A percentile compares a stretch with the other conserved stretches of the same genome.
These are phyloP conservation scores for Solanum hybrid DNA, from an alignment of 305 asterid genomes.

Conservation along the genomic window DNA sequence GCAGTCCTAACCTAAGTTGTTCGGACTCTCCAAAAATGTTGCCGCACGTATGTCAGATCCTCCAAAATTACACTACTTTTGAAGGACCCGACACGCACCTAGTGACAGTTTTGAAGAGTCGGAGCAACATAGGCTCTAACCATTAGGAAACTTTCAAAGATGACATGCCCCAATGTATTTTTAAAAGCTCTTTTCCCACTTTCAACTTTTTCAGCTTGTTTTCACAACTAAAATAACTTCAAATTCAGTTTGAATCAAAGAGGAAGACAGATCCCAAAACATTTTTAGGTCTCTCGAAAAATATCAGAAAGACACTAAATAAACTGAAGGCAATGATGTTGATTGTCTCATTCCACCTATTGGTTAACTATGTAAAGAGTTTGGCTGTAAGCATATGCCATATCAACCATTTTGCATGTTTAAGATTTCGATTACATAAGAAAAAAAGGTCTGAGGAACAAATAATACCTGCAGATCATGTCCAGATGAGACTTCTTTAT, in stretches of 20 bases:
- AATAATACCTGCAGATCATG: slow-evolving; percentile 52
- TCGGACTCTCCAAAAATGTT: background rate
- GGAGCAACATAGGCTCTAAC: background rate
- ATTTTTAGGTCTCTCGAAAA: background rate
- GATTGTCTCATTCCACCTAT: background rate
- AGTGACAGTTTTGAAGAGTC: background rate
- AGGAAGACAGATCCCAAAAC: background rate
- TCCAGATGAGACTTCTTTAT: slow-evolving; percentile 33
- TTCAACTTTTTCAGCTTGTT: background rate
- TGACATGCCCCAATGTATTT: background rate
- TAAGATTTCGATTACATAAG: background rate
- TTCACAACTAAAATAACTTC: background rate
- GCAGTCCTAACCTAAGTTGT: background rate
- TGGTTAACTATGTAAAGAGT: background rate
- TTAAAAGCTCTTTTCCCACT: background rate
- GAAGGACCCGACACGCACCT: background rate
- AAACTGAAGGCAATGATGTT: background rate
- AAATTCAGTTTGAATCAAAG: background rate
- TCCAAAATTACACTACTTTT: background rate
- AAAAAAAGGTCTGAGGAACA: background rate
- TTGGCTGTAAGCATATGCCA: background rate
- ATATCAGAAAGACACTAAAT: background rate
- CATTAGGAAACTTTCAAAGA: background rate
- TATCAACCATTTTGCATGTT: background rate
- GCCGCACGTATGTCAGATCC: background rate